These are phyloP conservation scores for Lichtheimia ornata DNA, from an alignment of 371 early-diverging fungal genomes.

Conservation along the genomic window DNA sequence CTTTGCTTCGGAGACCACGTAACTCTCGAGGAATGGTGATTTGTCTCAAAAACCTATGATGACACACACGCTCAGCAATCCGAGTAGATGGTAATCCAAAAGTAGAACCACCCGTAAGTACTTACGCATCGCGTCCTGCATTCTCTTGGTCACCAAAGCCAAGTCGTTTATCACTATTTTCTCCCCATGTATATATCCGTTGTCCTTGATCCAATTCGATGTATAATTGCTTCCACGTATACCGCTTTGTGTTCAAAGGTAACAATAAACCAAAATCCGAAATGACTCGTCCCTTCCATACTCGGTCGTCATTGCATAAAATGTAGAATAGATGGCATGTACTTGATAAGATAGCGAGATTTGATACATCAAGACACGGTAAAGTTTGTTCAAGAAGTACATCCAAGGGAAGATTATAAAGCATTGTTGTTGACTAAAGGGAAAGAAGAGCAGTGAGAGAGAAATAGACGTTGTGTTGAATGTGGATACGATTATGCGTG, in stretches of 20 bases:
- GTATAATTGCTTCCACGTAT: constrained; percentile 42
- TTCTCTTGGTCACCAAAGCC: constrained; percentile 23
- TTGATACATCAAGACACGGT: constrained; percentile 16
- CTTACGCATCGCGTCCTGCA: constrained; percentile 13
- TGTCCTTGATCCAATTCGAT: constrained; percentile 19
- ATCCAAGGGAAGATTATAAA: constrained; percentile 18
- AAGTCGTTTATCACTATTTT: constrained; percentile 31
- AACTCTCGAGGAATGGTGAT: constrained; percentile 27
- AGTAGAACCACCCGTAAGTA: neutral
- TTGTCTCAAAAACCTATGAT: constrained; percentile 3
- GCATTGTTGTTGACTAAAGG: constrained; percentile 3
- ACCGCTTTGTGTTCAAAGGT: constrained; percentile 15
- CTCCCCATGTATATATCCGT: constrained; percentile 41
- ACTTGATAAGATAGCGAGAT: constrained; percentile 19
- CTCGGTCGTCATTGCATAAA: constrained; percentile 31
- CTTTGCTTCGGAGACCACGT: constrained; percentile 20
- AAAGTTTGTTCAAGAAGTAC: constrained; percentile 27
- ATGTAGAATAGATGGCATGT: constrained; percentile 26
- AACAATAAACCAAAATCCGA: constrained; percentile 31
- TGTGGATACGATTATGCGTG: too few species aligned
- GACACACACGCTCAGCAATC: too few species aligned
- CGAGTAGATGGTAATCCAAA: too few species aligned
- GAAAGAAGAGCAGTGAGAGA: constrained; percentile 2
- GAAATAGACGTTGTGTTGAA: neutral
- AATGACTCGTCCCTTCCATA: constrained; percentile 37